These are phyloP conservation scores for Russula brevipes DNA, from an alignment of 768 basidiomycete genomes.

Conservation along the genomic window DNA sequence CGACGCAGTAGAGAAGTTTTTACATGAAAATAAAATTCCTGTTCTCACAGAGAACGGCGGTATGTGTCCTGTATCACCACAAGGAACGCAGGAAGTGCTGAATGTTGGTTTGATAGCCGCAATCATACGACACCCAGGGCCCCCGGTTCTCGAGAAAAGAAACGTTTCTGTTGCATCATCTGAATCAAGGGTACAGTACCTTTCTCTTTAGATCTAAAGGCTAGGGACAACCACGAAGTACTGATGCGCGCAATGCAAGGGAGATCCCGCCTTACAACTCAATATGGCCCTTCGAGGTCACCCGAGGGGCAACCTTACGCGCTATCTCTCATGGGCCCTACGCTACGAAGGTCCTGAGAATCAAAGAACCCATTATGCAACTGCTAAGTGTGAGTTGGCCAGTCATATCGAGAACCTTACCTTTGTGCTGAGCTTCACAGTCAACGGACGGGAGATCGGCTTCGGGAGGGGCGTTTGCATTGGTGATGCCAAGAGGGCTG, in stretches of 20 bases:
- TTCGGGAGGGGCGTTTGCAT: background rate
- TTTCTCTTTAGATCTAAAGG: background rate
- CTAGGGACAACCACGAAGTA: background rate
- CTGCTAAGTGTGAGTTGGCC: slow-evolving; percentile 7
- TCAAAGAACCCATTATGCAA: background rate
- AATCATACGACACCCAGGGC: no score
- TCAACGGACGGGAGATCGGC: background rate
- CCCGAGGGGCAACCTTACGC: background rate
- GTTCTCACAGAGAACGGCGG: no score
- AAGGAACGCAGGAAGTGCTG: no score
- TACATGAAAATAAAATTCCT: no score
- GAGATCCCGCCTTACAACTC: no score
- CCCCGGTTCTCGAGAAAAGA: no score
- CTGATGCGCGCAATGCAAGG: background rate
- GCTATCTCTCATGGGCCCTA: background rate
- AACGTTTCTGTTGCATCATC: background rate
- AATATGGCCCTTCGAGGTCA: slow-evolving; percentile 11
- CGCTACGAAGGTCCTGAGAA: background rate
- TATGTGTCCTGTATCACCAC: no score
- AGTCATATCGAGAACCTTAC: background rate
- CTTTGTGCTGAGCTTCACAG: slow-evolving; percentile 5
- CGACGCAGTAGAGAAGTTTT: no score
- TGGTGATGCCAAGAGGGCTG: background rate
- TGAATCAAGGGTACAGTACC: background rate
- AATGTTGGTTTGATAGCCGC: no score